phyloP scores from a whole-genome alignment of 495 filamentous ascomycete genomes.

The Trichoderma parareesei region DNA sequence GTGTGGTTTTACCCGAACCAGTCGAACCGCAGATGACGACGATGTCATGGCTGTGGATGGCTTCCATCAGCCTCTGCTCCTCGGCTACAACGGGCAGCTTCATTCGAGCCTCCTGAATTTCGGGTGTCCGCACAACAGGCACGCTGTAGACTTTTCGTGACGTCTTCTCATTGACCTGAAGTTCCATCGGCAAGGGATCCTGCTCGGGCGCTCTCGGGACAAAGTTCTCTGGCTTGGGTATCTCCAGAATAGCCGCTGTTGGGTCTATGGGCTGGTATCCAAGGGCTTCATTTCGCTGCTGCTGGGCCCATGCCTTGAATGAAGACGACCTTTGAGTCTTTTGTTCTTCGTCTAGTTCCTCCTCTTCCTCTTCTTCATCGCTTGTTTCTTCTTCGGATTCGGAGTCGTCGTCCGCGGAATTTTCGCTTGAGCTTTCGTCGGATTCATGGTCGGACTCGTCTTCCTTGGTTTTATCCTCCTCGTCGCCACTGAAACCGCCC shows the following conservation, averaged over 20 bases:
- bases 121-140: slow-evolving; percentile 56
- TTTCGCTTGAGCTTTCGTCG: slow-evolving; percentile 17
- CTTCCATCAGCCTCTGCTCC: slow-evolving; percentile 98
- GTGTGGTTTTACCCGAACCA: slow-evolving; percentile 94
- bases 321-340: slow-evolving; percentile 48
- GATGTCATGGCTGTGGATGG: slow-evolving; percentile 77
- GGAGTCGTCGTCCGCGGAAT: slow-evolving; percentile 23
- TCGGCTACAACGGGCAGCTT: slow-evolving; percentile 84
- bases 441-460: slow-evolving; percentile 20
- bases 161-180: slow-evolving; percentile 54
- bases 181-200: slow-evolving; percentile 69
- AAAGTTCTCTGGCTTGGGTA: slow-evolving; percentile 44
- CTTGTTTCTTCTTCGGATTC: slow-evolving; percentile 25
- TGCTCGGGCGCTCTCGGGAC: slow-evolving; percentile 53
- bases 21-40: slow-evolving; percentile 94
- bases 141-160: slow-evolving; percentile 71
- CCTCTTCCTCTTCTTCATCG: slow-evolving; percentile 20
- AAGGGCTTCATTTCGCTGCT: slow-evolving; percentile 69
- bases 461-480: slow-evolving; percentile 16
- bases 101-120: slow-evolving; percentile 71
- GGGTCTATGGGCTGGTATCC: slow-evolving; percentile 36
- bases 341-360: slow-evolving; percentile 20
- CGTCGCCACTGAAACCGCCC: slow-evolving; percentile 28
- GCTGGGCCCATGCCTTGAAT: slow-evolving; percentile 92
- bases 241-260: slow-evolving; percentile 27